These are phyloP conservation scores for Coniochaeta prunicola DNA, from an alignment of 2,329 filamentous ascomycete species.

Conservation along the genomic window DNA sequence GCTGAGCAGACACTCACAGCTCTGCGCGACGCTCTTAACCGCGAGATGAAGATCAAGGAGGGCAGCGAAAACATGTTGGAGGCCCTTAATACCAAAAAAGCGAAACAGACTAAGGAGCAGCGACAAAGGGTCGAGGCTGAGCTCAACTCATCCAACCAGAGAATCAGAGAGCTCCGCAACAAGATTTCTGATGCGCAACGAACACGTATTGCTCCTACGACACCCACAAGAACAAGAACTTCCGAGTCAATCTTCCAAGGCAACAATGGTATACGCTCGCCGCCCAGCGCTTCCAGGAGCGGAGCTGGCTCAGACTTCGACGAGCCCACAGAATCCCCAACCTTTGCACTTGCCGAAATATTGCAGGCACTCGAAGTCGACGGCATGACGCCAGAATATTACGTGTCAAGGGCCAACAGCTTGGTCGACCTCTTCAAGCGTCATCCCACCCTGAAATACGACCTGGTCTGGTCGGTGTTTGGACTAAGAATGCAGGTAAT, in stretches of 20 bases:
- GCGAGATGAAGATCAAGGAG: conserved; percentile 96
- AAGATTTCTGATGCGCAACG: conserved; percentile 54
- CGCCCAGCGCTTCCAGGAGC: conserved; percentile 47
- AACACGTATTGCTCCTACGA: conserved; percentile 40
- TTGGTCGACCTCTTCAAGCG: conserved; percentile 95
- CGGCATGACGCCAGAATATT: conserved; percentile 87
- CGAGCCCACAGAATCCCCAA: conserved; percentile 75
- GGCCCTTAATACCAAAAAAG: conserved; percentile 87
- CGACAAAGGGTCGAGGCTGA: conserved; percentile 76
- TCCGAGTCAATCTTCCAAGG: conserved; percentile 34
- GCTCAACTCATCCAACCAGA: conserved; percentile 77
- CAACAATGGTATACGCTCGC: conserved; percentile 44
- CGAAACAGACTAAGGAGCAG: conserved; percentile 89
- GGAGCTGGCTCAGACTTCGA: conserved; percentile 57
- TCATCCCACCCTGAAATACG: conserved; percentile 89
- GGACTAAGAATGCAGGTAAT: conserved; percentile 90
- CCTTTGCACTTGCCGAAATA: conserved; percentile 82
- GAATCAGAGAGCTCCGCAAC: conserved; percentile 53
- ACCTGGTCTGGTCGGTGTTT: conserved; percentile 93
- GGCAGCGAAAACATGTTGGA: conserved; percentile 97
- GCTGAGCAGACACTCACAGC: conserved; percentile 68
- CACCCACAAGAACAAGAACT: conserved; percentile 45
- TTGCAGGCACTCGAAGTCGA: conserved; percentile 83
- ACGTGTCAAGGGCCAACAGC: conserved; percentile 85
- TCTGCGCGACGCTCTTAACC: conserved; percentile 79